Conservation (phyloP, 176 grass and related monocot genomes). For the Phyllostachys edulis region DNA sequence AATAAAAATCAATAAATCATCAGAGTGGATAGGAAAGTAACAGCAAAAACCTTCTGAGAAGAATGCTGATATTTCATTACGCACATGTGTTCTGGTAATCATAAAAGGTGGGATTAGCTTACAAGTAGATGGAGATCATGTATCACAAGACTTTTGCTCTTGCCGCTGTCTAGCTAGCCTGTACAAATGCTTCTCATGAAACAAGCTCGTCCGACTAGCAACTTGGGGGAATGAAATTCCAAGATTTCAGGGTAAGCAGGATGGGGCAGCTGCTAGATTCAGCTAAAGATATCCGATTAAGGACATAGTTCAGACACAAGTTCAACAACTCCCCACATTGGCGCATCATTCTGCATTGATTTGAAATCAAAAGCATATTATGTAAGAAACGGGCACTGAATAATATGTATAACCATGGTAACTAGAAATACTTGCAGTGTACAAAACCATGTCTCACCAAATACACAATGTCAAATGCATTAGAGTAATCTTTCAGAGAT, state of each 20-base stretch:
- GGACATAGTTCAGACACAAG: slow-evolving; percentile 66
- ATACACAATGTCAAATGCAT: slow-evolving; percentile 80
- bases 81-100: neutral
- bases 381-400: neutral
- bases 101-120: neutral
- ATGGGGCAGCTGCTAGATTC: neutral
- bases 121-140: neutral
- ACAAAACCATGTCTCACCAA: slow-evolving; percentile 52
- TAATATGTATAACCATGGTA: slow-evolving; percentile 8
- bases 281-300: slow-evolving; percentile 26
- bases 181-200: slow-evolving; percentile 31
- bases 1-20: neutral
- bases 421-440: neutral
- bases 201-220: neutral
- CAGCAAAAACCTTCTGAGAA: neutral
- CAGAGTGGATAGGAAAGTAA: neutral
- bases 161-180: neutral
- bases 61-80: neutral
- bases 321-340: slow-evolving; percentile 74
- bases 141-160: neutral
- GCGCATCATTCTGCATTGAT: slow-evolving; percentile 68
- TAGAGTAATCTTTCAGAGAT: slow-evolving; percentile 69
- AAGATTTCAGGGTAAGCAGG: neutral
- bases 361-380: slow-evolving; percentile 9
- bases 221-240: neutral